Evolutionary conservation across 768 basidiomycete genomes (phyloP).

Genomic region (Astraeus odoratus): DNA sequence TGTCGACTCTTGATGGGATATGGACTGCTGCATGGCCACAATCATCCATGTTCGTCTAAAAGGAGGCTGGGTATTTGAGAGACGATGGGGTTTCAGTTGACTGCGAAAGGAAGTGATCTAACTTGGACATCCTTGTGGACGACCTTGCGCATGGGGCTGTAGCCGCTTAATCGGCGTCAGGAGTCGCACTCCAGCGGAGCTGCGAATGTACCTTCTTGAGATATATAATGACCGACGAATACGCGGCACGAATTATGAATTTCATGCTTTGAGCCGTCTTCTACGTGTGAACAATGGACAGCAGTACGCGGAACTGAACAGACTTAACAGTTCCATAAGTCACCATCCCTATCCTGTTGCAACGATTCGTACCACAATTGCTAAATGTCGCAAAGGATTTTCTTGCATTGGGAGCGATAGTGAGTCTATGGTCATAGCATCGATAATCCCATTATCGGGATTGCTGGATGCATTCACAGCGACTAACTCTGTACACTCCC

Average conservation of each 20-base stretch:
- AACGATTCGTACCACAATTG: background rate
- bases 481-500: too few relatives aligned
- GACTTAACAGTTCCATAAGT: background rate
- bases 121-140: too few relatives aligned
- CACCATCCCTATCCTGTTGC: background rate
- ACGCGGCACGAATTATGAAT: background rate
- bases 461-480: too few relatives aligned
- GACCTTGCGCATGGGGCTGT: too few relatives aligned
- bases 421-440: too few relatives aligned
- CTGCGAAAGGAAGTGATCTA: background rate
- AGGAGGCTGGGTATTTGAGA: background rate
- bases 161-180: background rate
- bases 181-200: background rate
- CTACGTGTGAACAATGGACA: background rate
- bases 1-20: conserved; percentile 19
- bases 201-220: background rate
- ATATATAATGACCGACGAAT: background rate
- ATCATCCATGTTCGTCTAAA: conserved; percentile 9
- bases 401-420: too few relatives aligned
- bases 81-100: background rate
- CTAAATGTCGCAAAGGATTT: background rate
- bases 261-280: background rate
- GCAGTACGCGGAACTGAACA: background rate
- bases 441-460: too few relatives aligned
- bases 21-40: conserved; percentile 12